Base-by-base conservation (phyloP, 1,139 yeast species). In the Spathaspora sp. region DNA sequence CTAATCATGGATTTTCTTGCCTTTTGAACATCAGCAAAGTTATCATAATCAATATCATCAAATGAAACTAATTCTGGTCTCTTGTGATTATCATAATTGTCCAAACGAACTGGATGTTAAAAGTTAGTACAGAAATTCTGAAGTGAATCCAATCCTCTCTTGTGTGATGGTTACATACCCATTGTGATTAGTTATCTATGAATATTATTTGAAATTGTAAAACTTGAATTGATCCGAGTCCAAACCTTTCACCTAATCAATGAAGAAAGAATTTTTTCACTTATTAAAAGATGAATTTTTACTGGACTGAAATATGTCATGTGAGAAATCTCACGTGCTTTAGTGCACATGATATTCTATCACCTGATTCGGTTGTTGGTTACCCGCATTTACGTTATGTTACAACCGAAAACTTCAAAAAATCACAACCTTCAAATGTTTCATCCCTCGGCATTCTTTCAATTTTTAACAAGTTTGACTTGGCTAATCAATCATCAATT, bases 31-130 rank as follows among this genome's bases (percentile, higher is more conserved):
- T 82, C 83, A 33, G 73, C 68, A 51, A 78, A 76, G 66, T 87
- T 82, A 57, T 78, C 78, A 67, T 88, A 88, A 69, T 86, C 88
- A 52, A 88, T 86, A 56, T 84, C 89, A 68, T 88, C 95, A 60
- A 88, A 88, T 37, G 95, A 87, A 52, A 86, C 93, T 59, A 81
- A 76, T 57, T 85, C 89, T 45, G 89, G 84, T 69, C 89, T 80
- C 58, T 70, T 68, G 67, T 85, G 87, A 65, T 72, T 72, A 43
- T 64, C 70, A 64, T 74, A 74, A 52, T 64, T 64, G 50, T 65
- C 66, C 56, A 72, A 63, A 47, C 48, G 45, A 39, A 65, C 74
- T 69, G 43, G 4, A 18, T 2, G 36, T 2, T n/a, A 5, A 40
- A 10, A 15, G 44, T 44, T 47, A 49, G 50, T 39, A 36, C 11